These are phyloP conservation scores for Verticillium longisporum DNA, from an alignment of 2,329 filamentous ascomycete species.

Conservation along the genomic window DNA sequence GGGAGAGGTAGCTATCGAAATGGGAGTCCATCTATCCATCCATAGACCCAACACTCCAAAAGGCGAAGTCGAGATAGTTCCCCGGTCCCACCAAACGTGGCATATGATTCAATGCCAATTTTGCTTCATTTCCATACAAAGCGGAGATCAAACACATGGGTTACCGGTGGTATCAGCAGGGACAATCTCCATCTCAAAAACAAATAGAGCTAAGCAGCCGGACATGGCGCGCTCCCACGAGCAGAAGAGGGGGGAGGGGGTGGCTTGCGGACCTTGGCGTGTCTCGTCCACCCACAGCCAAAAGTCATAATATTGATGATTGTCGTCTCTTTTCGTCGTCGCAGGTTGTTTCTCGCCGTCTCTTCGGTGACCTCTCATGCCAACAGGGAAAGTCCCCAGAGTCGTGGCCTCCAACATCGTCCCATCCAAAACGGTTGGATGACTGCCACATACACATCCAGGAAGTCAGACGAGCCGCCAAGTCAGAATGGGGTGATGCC, in stretches of 20 bases:
- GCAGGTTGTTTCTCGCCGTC: background rate
- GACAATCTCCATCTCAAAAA: background rate
- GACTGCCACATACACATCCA: background rate
- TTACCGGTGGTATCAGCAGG: background rate
- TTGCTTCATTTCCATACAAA: background rate
- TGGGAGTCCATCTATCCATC: background rate
- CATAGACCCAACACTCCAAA: background rate
- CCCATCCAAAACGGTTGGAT: background rate
- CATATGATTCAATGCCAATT: background rate
- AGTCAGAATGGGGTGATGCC: background rate
- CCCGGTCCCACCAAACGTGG: background rate
- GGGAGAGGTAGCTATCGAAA: background rate
- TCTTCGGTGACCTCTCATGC: background rate
- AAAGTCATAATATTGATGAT: background rate
- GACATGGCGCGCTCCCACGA: background rate
- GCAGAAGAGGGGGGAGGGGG: background rate
- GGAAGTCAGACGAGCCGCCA: background rate
- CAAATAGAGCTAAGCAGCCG: background rate
- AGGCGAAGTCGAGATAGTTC: background rate
- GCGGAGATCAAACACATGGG: background rate
- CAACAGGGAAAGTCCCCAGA: background rate
- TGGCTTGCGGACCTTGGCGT: background rate
- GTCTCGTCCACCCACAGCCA: background rate
- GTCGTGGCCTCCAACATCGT: background rate
- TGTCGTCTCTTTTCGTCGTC: background rate